Evolutionary conservation across 352 stramenopile species (phyloP).

Genomic region (Blastocystis sp.): DNA sequence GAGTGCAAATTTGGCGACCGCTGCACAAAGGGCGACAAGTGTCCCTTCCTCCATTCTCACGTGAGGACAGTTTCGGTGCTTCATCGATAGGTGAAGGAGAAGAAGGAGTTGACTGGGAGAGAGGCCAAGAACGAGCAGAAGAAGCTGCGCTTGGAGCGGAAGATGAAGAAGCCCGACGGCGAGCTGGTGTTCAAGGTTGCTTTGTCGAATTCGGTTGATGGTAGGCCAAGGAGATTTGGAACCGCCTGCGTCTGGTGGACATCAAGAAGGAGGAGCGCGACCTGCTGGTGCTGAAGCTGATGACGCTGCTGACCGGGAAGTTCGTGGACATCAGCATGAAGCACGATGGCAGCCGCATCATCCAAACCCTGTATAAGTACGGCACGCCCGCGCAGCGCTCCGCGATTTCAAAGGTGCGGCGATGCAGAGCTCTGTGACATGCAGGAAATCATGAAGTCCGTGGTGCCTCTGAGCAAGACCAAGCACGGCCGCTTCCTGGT

Average conservation of each 20-base stretch:
- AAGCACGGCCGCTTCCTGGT: slow-evolving; percentile 66
- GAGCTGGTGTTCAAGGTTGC: slow-evolving; percentile 63
- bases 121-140: slow-evolving; percentile 68
- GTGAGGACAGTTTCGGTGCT: background rate
- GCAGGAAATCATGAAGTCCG: slow-evolving; percentile 50
- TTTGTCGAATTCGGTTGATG: background rate
- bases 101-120: slow-evolving; percentile 44
- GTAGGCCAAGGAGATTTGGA: slow-evolving; percentile 69
- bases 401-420: slow-evolving; percentile 17
- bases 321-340: slow-evolving; percentile 64
- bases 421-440: background rate
- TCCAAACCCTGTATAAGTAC: slow-evolving; percentile 67
- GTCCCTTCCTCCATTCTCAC: slow-evolving; percentile 52
- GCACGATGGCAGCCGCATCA: slow-evolving; percentile 68
- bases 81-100: slow-evolving; percentile 27
- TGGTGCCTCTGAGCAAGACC: slow-evolving; percentile 52
- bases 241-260: slow-evolving; percentile 50
- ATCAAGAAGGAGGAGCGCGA: slow-evolving; percentile 56
- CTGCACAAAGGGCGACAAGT: slow-evolving; percentile 65
- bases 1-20: slow-evolving; percentile 64
- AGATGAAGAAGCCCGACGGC: slow-evolving; percentile 61
- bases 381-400: slow-evolving; percentile 55
- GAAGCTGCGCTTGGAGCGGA: slow-evolving; percentile 52
- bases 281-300: slow-evolving; percentile 46
- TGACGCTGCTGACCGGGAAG: slow-evolving; percentile 58